A percentile compares a stretch with the other conserved stretches of the same genome.
Conservation (phyloP, 2,329 filamentous ascomycete genomes). For the Cladosporium sp. region DNA sequence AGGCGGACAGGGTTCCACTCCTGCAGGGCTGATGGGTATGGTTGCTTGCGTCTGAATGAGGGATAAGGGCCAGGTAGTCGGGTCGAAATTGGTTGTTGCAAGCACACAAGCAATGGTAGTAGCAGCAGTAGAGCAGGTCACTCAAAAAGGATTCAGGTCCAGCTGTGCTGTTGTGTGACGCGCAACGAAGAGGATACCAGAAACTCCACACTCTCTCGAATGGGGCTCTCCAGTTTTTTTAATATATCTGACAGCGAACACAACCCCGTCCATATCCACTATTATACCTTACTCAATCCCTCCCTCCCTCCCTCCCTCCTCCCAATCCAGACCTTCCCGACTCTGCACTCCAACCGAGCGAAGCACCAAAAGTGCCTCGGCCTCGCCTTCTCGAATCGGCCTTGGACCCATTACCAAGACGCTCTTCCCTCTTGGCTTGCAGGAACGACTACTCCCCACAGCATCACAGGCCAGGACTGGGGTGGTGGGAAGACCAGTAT, state of each 20-base stretch:
- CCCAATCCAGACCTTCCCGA: not conserved
- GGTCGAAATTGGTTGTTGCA: not conserved
- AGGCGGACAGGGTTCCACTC: not conserved
- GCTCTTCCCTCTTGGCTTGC: conserved; percentile 6
- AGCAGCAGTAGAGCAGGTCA: not conserved
- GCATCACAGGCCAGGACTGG: not conserved
- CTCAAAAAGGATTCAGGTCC: not conserved
- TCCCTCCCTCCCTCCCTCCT: not conserved
- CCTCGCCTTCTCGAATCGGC: not conserved
- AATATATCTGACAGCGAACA: not conserved
- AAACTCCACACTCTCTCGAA: not conserved
- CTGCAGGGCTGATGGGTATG: not conserved
- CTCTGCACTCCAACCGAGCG: not conserved
- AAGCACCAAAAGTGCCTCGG: not conserved
- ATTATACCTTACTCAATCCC: not conserved
- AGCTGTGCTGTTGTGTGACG: not conserved
- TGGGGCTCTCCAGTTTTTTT: not conserved
- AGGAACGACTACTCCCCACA: not conserved
- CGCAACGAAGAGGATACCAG: not conserved
- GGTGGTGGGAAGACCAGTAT: not conserved
- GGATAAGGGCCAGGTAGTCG: not conserved
- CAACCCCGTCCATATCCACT: not conserved
- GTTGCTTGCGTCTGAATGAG: not conserved
- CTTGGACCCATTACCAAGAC: conserved; percentile 11
- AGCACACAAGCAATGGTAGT: no score